These are phyloP conservation scores for Naganishia friedmannii DNA, from an alignment of 768 basidiomycete genomes.

Conservation along the genomic window DNA sequence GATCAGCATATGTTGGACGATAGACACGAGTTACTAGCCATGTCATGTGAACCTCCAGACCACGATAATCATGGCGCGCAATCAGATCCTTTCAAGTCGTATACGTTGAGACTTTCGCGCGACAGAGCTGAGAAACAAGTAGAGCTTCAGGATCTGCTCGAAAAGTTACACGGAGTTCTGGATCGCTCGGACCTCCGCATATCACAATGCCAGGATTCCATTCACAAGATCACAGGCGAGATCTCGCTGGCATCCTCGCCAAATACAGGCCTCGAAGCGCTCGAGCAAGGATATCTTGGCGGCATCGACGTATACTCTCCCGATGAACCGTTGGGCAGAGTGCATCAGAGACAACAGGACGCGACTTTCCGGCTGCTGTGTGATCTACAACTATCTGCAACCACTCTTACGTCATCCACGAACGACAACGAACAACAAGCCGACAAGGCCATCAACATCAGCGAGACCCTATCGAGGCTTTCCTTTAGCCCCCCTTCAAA, in stretches of 20 bases:
- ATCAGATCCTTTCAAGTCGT: neutral
- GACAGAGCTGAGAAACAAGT: neutral
- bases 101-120: neutral
- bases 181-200: neutral
- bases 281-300: neutral
- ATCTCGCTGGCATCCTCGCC: neutral
- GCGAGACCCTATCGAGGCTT: slow-evolving; percentile 17
- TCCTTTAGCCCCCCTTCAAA: neutral
- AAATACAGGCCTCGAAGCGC: neutral
- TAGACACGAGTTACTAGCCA: slow-evolving; percentile 12
- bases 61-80: neutral
- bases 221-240: neutral
- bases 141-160: slow-evolving; percentile 3
- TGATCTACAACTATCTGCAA: slow-evolving; percentile 10
- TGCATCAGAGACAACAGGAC: neutral
- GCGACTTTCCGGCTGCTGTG: neutral
- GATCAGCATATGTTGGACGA: neutral
- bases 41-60: neutral
- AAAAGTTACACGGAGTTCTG: neutral
- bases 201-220: neutral
- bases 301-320: neutral
- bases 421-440: neutral
- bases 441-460: neutral
- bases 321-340: neutral
- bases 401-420: neutral